Percentiles rank a stretch among this genome's conserved stretches.
phyloP scores from a whole-genome alignment of 352 stramenopile species.

The Globisporangium echinulatum region DNA sequence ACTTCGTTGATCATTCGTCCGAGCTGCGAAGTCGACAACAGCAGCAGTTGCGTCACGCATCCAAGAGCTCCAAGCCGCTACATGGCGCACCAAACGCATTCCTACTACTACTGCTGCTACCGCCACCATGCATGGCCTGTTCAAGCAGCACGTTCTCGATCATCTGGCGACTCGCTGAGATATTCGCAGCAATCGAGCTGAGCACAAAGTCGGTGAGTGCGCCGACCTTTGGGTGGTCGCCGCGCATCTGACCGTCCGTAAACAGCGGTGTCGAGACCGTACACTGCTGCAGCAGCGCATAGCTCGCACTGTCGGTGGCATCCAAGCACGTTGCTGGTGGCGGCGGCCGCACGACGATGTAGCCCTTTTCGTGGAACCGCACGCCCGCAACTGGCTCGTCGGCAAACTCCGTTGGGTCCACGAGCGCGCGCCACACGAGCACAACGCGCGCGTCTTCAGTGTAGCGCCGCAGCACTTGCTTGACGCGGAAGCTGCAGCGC shows the following conservation, averaged over 20 bases:
- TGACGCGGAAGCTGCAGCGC: slow-evolving; percentile 39
- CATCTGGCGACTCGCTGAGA: slow-evolving; percentile 30
- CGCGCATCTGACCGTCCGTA: slow-evolving; percentile 16
- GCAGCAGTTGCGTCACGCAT: neutral
- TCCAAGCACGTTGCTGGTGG: too few relatives aligned
- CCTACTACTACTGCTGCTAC: neutral
- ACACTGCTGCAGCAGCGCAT: slow-evolving; percentile 44
- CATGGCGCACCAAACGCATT: neutral
- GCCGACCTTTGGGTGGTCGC: slow-evolving; percentile 20
- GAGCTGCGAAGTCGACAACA: neutral
- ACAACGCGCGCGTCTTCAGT: slow-evolving; percentile 51
- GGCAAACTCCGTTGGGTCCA: slow-evolving; percentile 40
- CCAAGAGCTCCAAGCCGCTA: neutral
- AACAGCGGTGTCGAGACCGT: slow-evolving; percentile 39
- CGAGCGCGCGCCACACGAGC: slow-evolving; percentile 48
- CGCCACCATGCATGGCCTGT: slow-evolving; percentile 7
- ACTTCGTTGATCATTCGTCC: neutral
- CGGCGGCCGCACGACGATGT: slow-evolving; percentile 41
- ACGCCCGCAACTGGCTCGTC: slow-evolving; percentile 26
- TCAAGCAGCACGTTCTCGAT: slow-evolving; percentile 44
- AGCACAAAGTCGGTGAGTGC: slow-evolving; percentile 39
- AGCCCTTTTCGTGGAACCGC: slow-evolving; percentile 42
- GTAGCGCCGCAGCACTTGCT: slow-evolving; percentile 58
- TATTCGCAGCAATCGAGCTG: slow-evolving; percentile 24
- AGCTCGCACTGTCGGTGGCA: neutral